phyloP scores from a whole-genome alignment of 2,329 filamentous ascomycete species.

The Hypoxylon sp. region DNA sequence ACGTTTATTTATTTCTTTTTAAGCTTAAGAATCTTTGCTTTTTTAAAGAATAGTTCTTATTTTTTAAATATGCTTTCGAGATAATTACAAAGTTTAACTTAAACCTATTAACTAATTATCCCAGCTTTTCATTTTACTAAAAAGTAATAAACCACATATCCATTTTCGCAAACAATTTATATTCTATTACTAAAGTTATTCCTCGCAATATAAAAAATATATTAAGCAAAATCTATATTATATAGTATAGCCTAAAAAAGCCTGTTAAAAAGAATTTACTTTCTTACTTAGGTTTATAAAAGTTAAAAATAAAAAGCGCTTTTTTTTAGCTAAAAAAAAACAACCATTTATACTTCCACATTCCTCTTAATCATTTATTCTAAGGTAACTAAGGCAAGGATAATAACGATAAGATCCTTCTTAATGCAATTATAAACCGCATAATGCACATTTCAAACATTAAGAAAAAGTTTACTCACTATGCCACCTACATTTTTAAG shows the following conservation, averaged over 20 bases:
- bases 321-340: neutral
- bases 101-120: conserved; percentile 5
- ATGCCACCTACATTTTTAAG: neutral
- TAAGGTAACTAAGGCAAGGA: neutral
- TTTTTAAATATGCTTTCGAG: no score
- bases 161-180: neutral
- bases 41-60: no score
- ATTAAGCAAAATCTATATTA: neutral
- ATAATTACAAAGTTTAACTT: conserved; percentile 7
- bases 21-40: neutral
- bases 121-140: neutral
- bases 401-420: neutral
- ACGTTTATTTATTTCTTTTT: neutral
- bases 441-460: neutral
- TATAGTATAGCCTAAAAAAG: neutral
- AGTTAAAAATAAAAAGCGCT: neutral
- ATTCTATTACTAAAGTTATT: neutral
- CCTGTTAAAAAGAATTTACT: neutral
- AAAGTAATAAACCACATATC: neutral
- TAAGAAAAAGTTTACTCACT: neutral
- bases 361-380: neutral
- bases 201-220: neutral
- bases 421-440: neutral
- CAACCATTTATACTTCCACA: neutral
- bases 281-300: neutral